phyloP scores from a whole-genome alignment of 2,329 filamentous ascomycete genomes.

The Pseudogymnoascus sp. region DNA sequence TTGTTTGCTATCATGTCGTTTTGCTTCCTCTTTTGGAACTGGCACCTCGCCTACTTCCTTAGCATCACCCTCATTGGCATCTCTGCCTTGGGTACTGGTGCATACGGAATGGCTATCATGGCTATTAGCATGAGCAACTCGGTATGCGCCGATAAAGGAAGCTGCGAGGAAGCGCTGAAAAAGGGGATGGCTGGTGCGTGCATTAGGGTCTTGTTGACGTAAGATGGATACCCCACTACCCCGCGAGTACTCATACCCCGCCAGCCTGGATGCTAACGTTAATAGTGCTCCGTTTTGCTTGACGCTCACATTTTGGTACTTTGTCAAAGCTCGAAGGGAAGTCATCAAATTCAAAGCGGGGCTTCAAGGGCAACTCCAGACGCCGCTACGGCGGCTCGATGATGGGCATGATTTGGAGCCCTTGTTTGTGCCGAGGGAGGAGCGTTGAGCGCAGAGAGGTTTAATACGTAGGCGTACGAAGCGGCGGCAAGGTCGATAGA shows the following conservation, averaged over 20 bases:
- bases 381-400: neutral
- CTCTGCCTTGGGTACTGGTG: constrained; percentile 1
- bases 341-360: neutral
- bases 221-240: neutral
- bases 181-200: neutral
- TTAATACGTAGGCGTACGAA: neutral
- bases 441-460: neutral
- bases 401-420: neutral
- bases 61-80: neutral
- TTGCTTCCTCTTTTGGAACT: constrained; percentile 5
- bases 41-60: constrained; percentile 5
- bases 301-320: neutral
- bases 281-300: neutral
- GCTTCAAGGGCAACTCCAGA: neutral
- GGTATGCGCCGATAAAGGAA: neutral
- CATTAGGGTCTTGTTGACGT: constrained; percentile 3
- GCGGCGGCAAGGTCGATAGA: neutral
- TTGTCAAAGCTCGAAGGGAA: neutral
- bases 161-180: neutral
- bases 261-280: neutral
- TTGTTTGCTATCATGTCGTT: neutral
- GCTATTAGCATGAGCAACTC: constrained; percentile 8
- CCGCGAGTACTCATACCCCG: neutral
- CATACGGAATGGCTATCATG: constrained; percentile 8
- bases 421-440: neutral